A percentile compares a stretch with the other conserved stretches of the same genome.
These are phyloP conservation scores for Trypanosoma rangeli DNA, from an alignment of 208 protist species.

Conservation along the genomic window DNA sequence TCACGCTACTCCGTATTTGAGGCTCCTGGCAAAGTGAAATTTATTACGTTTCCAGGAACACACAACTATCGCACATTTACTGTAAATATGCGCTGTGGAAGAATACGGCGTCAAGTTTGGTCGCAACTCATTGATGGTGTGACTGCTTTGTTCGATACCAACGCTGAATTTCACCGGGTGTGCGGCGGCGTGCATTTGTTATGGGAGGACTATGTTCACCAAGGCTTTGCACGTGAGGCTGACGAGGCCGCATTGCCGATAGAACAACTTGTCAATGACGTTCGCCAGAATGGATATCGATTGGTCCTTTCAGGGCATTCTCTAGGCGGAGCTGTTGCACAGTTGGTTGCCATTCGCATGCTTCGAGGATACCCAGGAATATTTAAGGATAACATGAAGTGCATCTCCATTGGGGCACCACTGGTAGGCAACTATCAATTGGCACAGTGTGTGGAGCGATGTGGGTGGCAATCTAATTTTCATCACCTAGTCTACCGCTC, in stretches of 20 bases:
- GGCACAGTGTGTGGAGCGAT: constrained; percentile 43
- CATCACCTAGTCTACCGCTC: constrained; percentile 73
- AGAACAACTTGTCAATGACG: constrained; percentile 48
- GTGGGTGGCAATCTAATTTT: constrained; percentile 60
- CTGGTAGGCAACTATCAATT: constrained; percentile 73
- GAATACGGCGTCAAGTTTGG: constrained; percentile 35
- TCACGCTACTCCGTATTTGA: constrained; percentile 71
- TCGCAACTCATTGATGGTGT: constrained; percentile 41
- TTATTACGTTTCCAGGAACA: constrained; percentile 78
- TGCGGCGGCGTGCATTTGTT: constrained; percentile 43
- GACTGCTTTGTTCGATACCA: not conserved
- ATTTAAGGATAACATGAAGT: constrained; percentile 30
- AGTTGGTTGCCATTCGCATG: constrained; percentile 58
- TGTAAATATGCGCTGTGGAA: constrained; percentile 46
- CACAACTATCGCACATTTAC: constrained; percentile 75
- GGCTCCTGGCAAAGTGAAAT: constrained; percentile 66
- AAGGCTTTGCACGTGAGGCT: constrained; percentile 66
- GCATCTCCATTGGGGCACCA: constrained; percentile 70
- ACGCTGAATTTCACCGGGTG: not conserved
- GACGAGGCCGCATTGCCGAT: constrained; percentile 45
- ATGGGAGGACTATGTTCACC: constrained; percentile 63
- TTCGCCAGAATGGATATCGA: constrained; percentile 48
- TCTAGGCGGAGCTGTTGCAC: constrained; percentile 67
- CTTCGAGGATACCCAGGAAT: constrained; percentile 39
- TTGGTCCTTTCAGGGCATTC: constrained; percentile 83